Evolutionary conservation across 768 basidiomycete species (phyloP).

Genomic region (Xerocomellus intermedius): DNA sequence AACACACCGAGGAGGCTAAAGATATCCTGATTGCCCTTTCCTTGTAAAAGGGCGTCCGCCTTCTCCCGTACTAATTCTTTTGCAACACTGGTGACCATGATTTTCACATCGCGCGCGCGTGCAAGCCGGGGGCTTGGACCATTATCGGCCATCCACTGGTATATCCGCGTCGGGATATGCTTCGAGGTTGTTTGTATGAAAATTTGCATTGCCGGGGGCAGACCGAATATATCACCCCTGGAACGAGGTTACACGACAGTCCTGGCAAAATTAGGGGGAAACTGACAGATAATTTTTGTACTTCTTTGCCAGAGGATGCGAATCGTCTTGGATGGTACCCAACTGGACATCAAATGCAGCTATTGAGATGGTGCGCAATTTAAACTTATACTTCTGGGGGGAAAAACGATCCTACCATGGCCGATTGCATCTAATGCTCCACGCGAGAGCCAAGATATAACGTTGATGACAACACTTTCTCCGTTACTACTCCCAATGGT

Average conservation of each 20-base stretch:
- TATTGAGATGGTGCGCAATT: neutral
- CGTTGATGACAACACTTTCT: slow-evolving; percentile 13
- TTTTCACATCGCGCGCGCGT: neutral
- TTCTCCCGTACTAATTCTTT: slow-evolving; percentile 8
- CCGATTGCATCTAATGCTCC: slow-evolving; percentile 50
- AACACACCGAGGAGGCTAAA: slow-evolving; percentile 37
- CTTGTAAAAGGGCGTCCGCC: slow-evolving; percentile 4
- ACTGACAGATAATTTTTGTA: slow-evolving; percentile 12
- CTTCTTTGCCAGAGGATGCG: neutral
- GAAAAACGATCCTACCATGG: slow-evolving; percentile 31
- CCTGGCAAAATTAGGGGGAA: neutral
- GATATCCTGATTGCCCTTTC: slow-evolving; percentile 13
- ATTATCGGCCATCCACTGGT: slow-evolving; percentile 1
- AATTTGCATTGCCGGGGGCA: slow-evolving; percentile 1
- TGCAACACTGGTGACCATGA: neutral
- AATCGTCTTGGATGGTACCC: neutral
- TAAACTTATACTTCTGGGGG: neutral
- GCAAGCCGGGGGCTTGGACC: neutral
- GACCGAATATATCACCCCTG: slow-evolving; percentile 14
- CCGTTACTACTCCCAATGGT: neutral
- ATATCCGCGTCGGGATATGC: slow-evolving; percentile 1
- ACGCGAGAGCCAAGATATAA: slow-evolving; percentile 33
- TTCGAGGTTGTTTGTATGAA: slow-evolving; percentile 7
- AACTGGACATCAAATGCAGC: slow-evolving; percentile 45
- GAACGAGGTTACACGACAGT: too few relatives aligned